A percentile compares a stretch with the other conserved stretches of the same genome.
phyloP scores from a whole-genome alignment of 225 moss, liverwort and hornwort species.

The Rhytidiadelphus loreus region DNA sequence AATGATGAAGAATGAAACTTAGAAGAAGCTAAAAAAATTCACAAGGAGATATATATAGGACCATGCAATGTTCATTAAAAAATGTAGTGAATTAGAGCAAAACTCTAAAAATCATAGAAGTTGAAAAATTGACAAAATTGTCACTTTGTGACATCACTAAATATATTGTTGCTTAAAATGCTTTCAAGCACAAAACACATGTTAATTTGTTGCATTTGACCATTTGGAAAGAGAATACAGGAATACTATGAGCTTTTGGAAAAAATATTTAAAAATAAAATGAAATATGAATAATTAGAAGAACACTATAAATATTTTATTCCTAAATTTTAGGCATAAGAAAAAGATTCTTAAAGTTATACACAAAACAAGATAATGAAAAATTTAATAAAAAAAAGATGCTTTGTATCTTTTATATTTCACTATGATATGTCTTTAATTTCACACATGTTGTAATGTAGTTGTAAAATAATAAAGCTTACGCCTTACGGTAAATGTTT shows the following conservation, averaged over 20 bases:
- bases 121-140: neutral
- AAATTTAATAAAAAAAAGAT: neutral
- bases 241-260: neutral
- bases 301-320: neutral
- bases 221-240: neutral
- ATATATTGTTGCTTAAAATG: rapidly evolving
- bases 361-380: neutral
- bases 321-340: neutral
- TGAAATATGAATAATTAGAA: neutral
- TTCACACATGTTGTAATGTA: neutral
- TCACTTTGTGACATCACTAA: neutral
- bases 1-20: neutral
- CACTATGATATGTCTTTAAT: neutral
- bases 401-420: neutral
- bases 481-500: too few species aligned
- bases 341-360: neutral
- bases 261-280: neutral
- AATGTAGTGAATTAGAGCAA: neutral
- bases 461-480: neutral
- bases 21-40: neutral
- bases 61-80: neutral
- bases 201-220: neutral
- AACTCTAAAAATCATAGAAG: neutral
- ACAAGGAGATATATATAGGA: rapidly evolving
- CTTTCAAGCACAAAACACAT: neutral